Percentiles rank a stretch among this genome's conserved stretches.
Conservation (phyloP, 164 flowering plant species). For the Tetracentron sinense region DNA sequence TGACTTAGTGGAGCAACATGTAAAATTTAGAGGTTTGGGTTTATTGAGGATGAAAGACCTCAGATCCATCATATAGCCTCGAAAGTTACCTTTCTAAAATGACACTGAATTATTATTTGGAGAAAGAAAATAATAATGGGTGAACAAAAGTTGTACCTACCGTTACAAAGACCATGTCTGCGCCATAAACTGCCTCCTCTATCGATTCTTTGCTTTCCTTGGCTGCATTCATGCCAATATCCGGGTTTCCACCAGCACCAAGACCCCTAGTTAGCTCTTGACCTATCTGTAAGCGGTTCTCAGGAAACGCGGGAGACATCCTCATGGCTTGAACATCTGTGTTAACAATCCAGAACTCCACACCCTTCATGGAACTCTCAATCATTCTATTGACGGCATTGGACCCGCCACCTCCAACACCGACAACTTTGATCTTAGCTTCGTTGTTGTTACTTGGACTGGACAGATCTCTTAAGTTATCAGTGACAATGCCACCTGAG, state of each 20-base stretch:
- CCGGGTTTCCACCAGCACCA: conserved; percentile 99
- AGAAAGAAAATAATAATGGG: neutral
- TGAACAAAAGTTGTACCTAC: conserved; percentile 33
- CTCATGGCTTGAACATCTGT: conserved; percentile 95
- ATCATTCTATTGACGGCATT: conserved; percentile 98
- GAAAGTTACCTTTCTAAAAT: neutral
- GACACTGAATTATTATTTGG: too few relatives aligned
- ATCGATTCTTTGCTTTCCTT: conserved; percentile 80
- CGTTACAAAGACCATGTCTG: conserved; percentile 98
- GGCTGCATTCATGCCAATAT: conserved; percentile 94
- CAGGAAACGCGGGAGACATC: conserved; percentile 83
- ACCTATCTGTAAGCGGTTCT: conserved; percentile 85
- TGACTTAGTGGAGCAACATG: too few relatives aligned
- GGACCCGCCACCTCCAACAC: conserved; percentile 98
- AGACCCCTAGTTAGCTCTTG: conserved; percentile 91
- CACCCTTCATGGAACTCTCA: conserved; percentile 91
- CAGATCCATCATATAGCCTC: too few relatives aligned
- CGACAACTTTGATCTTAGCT: conserved; percentile 94
- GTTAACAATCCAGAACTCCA: conserved; percentile 98
- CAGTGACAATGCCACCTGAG: conserved; percentile 44
- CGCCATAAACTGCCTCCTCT: conserved; percentile 79
- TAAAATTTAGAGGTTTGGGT: too few relatives aligned
- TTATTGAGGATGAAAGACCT: too few relatives aligned
- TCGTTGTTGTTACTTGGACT: conserved; percentile 49
- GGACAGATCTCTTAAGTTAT: conserved; percentile 41